phyloP scores from a whole-genome alignment of 2,329 filamentous ascomycete species.

The Xylaria sp. region DNA sequence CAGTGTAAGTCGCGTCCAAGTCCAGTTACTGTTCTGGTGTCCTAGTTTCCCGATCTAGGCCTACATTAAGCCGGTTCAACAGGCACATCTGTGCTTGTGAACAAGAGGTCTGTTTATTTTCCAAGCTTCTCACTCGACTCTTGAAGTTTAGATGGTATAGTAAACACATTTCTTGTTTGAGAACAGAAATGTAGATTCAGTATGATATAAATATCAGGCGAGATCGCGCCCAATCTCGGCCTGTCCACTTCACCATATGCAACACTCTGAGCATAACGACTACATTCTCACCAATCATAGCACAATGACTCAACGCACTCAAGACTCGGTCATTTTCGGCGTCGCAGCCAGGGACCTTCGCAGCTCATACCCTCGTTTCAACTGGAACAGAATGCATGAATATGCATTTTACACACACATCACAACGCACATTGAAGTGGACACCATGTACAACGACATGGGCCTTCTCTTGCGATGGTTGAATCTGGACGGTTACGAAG shows the following conservation, averaged over 20 bases:
- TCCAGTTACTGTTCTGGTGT: background rate
- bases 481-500: conserved; percentile 15
- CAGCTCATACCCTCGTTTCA: background rate
- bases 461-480: background rate
- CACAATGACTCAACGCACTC: conserved; percentile 11
- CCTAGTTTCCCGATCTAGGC: background rate
- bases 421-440: background rate
- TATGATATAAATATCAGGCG: conserved; percentile 1
- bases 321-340: background rate
- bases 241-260: background rate
- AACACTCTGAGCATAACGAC: background rate
- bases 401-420: background rate
- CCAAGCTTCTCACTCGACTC: background rate
- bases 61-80: background rate
- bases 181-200: background rate
- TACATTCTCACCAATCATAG: background rate
- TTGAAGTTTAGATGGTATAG: background rate
- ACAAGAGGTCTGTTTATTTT: conserved; percentile 16
- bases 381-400: background rate
- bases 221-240: background rate
- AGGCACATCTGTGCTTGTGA: background rate
- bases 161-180: background rate
- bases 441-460: background rate
- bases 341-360: background rate
- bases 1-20: background rate